phyloP scores from a whole-genome alignment of 805 yeast genomes.

The Priceomyces medius region DNA sequence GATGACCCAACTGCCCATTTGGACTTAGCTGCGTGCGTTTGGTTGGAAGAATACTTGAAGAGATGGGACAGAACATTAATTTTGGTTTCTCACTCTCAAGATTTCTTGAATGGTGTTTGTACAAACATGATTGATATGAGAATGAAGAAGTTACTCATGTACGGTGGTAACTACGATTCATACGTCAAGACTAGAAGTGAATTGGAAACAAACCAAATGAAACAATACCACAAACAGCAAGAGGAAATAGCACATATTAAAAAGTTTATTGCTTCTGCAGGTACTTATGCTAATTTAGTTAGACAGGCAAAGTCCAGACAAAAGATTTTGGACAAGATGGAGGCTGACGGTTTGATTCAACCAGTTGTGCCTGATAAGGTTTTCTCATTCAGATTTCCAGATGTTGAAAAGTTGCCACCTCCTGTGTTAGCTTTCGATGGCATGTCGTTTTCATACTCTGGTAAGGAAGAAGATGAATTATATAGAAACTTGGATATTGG shows the following conservation, averaged over 20 bases:
- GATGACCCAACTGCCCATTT: conserved; percentile 99
- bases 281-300: conserved; percentile 98
- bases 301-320: conserved; percentile 99
- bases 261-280: conserved; percentile 98
- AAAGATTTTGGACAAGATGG: conserved; percentile 99
- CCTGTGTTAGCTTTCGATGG: conserved; percentile 97
- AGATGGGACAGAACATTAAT: conserved; percentile 91
- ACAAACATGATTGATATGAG: conserved; percentile 98
- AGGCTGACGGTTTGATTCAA: conserved; percentile 95
- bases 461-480: conserved; percentile 77
- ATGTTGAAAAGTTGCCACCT: conserved; percentile 95
- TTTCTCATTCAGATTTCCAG: conserved; percentile 91
- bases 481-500: conserved; percentile 93
- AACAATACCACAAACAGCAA: conserved; percentile 95
- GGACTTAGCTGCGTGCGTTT: conserved; percentile 98
- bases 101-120: conserved; percentile 99
- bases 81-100: conserved; percentile 96
- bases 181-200: conserved; percentile 93
- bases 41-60: conserved; percentile 98
- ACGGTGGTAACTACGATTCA: conserved; percentile 98
- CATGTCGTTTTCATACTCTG: conserved; percentile 89
- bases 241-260: conserved; percentile 98
- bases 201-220: conserved; percentile 96
- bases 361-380: conserved; percentile 92
- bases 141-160: conserved; percentile 65